These are phyloP conservation scores for Triglochin maritima DNA, from an alignment of 106 monocot species.

Conservation along the genomic window DNA sequence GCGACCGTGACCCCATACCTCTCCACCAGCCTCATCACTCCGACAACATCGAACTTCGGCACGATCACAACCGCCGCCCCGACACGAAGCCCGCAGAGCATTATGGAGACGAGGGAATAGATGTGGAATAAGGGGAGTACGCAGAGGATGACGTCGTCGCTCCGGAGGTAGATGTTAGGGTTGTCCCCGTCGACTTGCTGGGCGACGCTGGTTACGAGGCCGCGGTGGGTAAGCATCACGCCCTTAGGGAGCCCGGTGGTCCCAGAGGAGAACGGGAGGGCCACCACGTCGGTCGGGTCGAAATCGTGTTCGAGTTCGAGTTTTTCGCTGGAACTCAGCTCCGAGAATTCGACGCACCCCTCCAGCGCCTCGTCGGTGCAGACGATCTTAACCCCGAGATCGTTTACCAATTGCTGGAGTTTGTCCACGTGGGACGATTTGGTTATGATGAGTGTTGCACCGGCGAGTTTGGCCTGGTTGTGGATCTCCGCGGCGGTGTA, in stretches of 20 bases:
- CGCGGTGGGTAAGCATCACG: slow-evolving; percentile 62
- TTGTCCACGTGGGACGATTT: slow-evolving; percentile 53
- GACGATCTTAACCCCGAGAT: too few species aligned
- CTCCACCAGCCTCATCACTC: slow-evolving; percentile 58
- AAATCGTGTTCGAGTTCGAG: too few species aligned
- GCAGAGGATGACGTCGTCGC: slow-evolving; percentile 59
- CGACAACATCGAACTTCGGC: slow-evolving; percentile 49
- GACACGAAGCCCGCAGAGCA: slow-evolving; percentile 53
- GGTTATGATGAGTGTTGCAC: slow-evolving; percentile 50
- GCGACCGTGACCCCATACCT: slow-evolving; percentile 40
- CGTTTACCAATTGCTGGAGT: too few species aligned
- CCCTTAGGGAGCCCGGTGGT: slow-evolving; percentile 87
- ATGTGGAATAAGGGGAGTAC: slow-evolving; percentile 78
- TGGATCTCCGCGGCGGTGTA: slow-evolving; percentile 56
- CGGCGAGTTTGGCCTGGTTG: slow-evolving; percentile 46
- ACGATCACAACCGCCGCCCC: slow-evolving; percentile 49
- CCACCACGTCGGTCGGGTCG: slow-evolving; percentile 40
- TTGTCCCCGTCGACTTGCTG: slow-evolving; percentile 73
- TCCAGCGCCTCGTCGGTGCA: slow-evolving; percentile 29
- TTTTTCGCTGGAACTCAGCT: too few species aligned
- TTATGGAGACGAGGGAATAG: slow-evolving; percentile 59
- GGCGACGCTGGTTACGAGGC: slow-evolving; percentile 58
- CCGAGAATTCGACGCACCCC: slow-evolving; percentile 34
- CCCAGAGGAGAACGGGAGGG: slow-evolving; percentile 87
- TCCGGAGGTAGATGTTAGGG: slow-evolving; percentile 50